Percentiles rank a stretch among this genome's conserved stretches.
phyloP scores from a whole-genome alignment of 2,329 filamentous ascomycete genomes.

The Sclerotinia nivalis region DNA sequence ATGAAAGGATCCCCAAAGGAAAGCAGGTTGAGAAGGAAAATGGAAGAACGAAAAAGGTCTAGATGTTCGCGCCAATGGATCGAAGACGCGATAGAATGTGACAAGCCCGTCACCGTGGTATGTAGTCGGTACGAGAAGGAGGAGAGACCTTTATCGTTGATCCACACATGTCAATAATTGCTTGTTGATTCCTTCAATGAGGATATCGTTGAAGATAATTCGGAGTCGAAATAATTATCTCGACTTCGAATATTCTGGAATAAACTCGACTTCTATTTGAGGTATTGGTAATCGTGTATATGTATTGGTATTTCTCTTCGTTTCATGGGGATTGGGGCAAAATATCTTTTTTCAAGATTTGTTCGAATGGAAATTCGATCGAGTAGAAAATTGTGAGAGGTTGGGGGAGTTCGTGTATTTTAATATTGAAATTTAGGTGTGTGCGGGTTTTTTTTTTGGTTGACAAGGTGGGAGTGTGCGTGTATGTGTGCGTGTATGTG shows the following conservation, averaged over 20 bases:
- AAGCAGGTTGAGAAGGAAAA: conserved; percentile 30
- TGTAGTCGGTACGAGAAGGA: conserved; percentile 43
- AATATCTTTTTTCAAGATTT: conserved; percentile 1
- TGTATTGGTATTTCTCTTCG: not conserved
- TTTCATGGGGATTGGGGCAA: not conserved
- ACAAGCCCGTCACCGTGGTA: conserved; percentile 43
- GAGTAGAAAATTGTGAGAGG: conserved; percentile 6
- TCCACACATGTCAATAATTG: conserved; percentile 43
- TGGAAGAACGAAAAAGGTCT: conserved; percentile 14
- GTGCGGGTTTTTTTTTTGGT: not conserved
- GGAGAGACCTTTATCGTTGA: conserved; percentile 42
- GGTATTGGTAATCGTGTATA: conserved; percentile 17
- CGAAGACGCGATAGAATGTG: conserved; percentile 37
- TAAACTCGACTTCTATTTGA: conserved; percentile 26
- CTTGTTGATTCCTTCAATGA: conserved; percentile 33
- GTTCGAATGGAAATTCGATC: conserved; percentile 17
- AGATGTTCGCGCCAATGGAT: conserved; percentile 22
- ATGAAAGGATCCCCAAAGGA: conserved; percentile 28
- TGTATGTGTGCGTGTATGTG: not conserved
- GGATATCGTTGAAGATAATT: conserved; percentile 29
- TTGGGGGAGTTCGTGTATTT: conserved; percentile 15
- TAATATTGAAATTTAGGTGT: conserved; percentile 1
- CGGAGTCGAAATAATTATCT: conserved; percentile 35
- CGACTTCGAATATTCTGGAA: conserved; percentile 37
- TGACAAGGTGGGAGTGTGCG: not conserved